Evolutionary conservation across 2,329 filamentous ascomycete species (phyloP).

Genomic region (Gremmenia infestans): DNA sequence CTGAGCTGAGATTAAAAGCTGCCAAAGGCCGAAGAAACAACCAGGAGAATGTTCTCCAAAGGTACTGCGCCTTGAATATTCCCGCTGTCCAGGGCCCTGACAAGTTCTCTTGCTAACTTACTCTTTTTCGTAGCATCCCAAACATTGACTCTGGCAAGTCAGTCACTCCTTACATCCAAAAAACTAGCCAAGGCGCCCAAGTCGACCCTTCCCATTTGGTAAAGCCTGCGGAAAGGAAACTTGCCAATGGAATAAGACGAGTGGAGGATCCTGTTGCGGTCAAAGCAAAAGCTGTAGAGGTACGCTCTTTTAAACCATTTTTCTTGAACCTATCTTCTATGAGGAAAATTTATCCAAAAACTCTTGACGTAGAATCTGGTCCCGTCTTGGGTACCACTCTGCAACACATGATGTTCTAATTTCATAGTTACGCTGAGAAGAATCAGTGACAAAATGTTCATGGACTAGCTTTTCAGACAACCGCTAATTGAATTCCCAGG

Average conservation of each 20-base stretch:
- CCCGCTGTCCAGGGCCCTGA: background rate
- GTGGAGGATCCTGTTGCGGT: slow-evolving; percentile 48
- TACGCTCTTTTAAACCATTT: slow-evolving; percentile 32
- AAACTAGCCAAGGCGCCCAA: slow-evolving; percentile 46
- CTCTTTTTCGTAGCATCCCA: slow-evolving; percentile 15
- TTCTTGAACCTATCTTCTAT: slow-evolving; percentile 39
- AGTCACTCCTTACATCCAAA: slow-evolving; percentile 49
- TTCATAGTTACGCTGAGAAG: slow-evolving; percentile 70
- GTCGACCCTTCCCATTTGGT: slow-evolving; percentile 48
- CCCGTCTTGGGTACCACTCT: slow-evolving; percentile 77
- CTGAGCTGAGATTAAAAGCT: slow-evolving; percentile 49
- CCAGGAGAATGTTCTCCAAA: slow-evolving; percentile 14
- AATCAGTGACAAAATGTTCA: slow-evolving; percentile 9
- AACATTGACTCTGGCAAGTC: slow-evolving; percentile 14
- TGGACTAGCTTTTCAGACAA: slow-evolving; percentile 6
- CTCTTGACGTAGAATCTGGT: slow-evolving; percentile 69
- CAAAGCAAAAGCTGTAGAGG: slow-evolving; percentile 45
- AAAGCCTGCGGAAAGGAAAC: slow-evolving; percentile 40
- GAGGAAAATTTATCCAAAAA: slow-evolving; percentile 73
- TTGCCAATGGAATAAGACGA: slow-evolving; percentile 44
- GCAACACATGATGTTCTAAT: slow-evolving; percentile 55
- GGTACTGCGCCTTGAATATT: slow-evolving; percentile 9
- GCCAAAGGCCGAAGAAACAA: slow-evolving; percentile 30
- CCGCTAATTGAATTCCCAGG: slow-evolving; percentile 25
- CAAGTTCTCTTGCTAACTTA: slow-evolving; percentile 7